A percentile compares a stretch with the other conserved stretches of the same genome.
Conservation (phyloP, 495 filamentous ascomycete genomes). For the Penicillium bovifimosum region DNA sequence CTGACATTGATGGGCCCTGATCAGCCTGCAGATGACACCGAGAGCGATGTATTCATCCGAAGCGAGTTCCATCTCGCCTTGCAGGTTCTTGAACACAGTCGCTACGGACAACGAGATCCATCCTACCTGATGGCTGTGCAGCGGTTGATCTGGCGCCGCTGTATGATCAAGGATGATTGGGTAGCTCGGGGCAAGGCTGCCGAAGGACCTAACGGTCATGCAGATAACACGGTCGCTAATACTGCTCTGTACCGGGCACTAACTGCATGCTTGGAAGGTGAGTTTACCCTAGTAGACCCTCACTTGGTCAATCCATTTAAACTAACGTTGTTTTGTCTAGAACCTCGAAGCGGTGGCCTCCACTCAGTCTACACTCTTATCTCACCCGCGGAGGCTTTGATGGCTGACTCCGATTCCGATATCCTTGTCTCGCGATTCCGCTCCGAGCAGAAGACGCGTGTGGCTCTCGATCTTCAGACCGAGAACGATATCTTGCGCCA, state of each 20-base stretch:
- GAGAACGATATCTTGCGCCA: conserved; percentile 49
- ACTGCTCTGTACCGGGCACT: conserved; percentile 34
- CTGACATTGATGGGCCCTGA: conserved; percentile 63
- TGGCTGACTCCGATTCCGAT: conserved; percentile 46
- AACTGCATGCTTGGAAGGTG: conserved; percentile 30
- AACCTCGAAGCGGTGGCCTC: conserved; percentile 10
- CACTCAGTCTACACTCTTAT: conserved; percentile 36
- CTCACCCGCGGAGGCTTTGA: conserved; percentile 44
- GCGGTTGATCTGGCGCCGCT: conserved; percentile 78
- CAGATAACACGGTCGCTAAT: conserved; percentile 18
- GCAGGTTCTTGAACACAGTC: conserved; percentile 54
- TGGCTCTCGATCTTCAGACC: conserved; percentile 46
- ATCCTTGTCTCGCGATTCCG: conserved; percentile 51
- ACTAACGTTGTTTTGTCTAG: conserved; percentile 5
- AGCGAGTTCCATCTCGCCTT: conserved; percentile 69
- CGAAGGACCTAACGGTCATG: conserved; percentile 23
- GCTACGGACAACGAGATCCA: conserved; percentile 41
- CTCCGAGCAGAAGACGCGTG: conserved; percentile 43
- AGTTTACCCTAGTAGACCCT: neutral
- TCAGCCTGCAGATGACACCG: conserved; percentile 24
- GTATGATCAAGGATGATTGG: conserved; percentile 76
- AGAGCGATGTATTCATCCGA: conserved; percentile 36
- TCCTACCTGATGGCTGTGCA: conserved; percentile 52
- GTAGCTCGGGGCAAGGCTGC: conserved; percentile 38
- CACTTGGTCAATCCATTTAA: neutral